A percentile compares a stretch with the other conserved stretches of the same genome.
Evolutionary conservation across 306 rosid species (phyloP).

Genomic region (Glycine latifolia): DNA sequence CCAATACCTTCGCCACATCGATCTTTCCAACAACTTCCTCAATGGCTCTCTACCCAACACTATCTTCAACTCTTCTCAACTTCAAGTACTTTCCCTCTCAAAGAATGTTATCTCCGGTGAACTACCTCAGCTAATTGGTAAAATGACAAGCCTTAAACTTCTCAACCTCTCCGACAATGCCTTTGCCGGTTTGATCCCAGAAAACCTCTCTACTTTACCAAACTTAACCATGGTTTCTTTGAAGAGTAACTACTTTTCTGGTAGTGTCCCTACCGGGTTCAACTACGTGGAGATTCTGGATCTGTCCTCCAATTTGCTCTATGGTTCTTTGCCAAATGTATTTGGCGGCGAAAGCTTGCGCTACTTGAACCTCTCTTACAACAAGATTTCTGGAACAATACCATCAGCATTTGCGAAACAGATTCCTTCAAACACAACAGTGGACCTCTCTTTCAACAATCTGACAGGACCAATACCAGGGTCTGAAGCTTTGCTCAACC

Average conservation of each 20-base stretch:
- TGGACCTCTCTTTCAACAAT: slow-evolving; percentile 91
- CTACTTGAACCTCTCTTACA: slow-evolving; percentile 82
- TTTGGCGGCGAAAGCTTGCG: slow-evolving; percentile 63
- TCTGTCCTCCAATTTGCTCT: slow-evolving; percentile 84
- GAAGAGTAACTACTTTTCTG: slow-evolving; percentile 77
- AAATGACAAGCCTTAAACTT: slow-evolving; percentile 62
- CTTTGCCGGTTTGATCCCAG: slow-evolving; percentile 74
- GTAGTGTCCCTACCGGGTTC: slow-evolving; percentile 65
- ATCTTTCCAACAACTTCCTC: slow-evolving; percentile 85
- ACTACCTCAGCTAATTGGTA: slow-evolving; percentile 62
- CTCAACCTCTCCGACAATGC: slow-evolving; percentile 91
- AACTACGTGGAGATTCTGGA: slow-evolving; percentile 65
- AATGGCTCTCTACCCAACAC: slow-evolving; percentile 78
- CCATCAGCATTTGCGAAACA: slow-evolving; percentile 59
- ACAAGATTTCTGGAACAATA: slow-evolving; percentile 77
- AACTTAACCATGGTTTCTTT: slow-evolving; percentile 72
- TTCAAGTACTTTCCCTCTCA: slow-evolving; percentile 75
- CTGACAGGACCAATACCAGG: slow-evolving; percentile 78
- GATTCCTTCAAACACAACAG: slow-evolving; percentile 62
- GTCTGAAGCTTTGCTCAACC: slow-evolving; percentile 59
- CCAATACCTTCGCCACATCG: slow-evolving; percentile 71
- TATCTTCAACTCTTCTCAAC: slow-evolving; percentile 79
- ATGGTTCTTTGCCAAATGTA: slow-evolving; percentile 73
- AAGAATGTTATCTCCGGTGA: slow-evolving; percentile 85
- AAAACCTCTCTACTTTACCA: slow-evolving; percentile 56